phyloP scores from a whole-genome alignment of 2,329 filamentous ascomycete genomes.

The Pezicula radicicola region DNA sequence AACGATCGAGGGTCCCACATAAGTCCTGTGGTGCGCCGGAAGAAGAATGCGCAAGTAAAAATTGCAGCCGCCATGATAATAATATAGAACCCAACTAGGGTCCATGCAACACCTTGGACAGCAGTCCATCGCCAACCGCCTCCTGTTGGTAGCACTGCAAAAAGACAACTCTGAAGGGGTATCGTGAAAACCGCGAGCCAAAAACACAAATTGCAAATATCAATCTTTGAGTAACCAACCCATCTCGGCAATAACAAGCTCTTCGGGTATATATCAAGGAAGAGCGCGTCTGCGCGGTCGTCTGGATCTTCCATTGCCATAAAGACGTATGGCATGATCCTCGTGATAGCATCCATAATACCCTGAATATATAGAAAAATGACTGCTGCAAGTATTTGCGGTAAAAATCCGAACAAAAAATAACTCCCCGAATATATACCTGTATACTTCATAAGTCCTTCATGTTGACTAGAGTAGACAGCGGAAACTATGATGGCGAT shows the following conservation, averaged over 20 bases:
- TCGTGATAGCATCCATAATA: constrained; percentile 70
- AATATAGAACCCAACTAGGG: constrained; percentile 70
- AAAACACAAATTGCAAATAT: constrained; percentile 62
- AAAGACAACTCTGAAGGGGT: constrained; percentile 76
- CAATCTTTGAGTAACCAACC: constrained; percentile 65
- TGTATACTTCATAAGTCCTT: constrained; percentile 66
- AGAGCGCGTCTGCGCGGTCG: constrained; percentile 62
- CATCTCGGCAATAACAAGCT: constrained; percentile 68
- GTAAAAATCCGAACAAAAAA: constrained; percentile 83
- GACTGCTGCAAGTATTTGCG: constrained; percentile 69
- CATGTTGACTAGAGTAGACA: constrained; percentile 58
- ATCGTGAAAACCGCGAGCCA: constrained; percentile 81
- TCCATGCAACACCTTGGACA: constrained; percentile 76
- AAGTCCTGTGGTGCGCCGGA: constrained; percentile 65
- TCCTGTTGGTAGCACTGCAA: constrained; percentile 58
- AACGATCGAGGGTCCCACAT: constrained; percentile 83
- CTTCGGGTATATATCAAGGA: constrained; percentile 55
- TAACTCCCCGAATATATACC: constrained; percentile 71
- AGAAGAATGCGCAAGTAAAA: constrained; percentile 63
- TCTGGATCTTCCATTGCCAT: constrained; percentile 64
- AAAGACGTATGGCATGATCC: constrained; percentile 74
- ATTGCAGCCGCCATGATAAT: constrained; percentile 57
- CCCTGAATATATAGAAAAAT: constrained; percentile 76
- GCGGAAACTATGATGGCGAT: constrained; percentile 70
- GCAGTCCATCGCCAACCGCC: constrained; percentile 75